A percentile compares a stretch with the other conserved stretches of the same genome.
These are phyloP conservation scores for Aquilaria malaccensis DNA, from an alignment of 345 rosid genomes.

Conservation along the genomic window DNA sequence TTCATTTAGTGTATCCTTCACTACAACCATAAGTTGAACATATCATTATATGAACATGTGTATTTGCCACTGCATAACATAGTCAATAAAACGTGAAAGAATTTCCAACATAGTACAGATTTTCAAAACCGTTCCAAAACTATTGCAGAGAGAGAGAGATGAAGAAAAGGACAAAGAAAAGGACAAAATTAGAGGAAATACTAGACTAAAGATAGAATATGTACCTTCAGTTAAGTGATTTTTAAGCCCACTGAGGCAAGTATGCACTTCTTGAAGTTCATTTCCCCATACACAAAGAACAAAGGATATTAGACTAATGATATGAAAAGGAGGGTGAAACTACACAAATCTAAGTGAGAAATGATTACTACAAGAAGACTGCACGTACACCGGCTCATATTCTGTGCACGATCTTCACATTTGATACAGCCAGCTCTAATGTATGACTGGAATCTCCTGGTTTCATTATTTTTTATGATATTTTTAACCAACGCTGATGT, in stretches of 20 bases:
- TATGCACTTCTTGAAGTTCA: slow-evolving; percentile 37
- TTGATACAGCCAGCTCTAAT: slow-evolving; percentile 48
- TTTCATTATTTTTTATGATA: slow-evolving; percentile 52
- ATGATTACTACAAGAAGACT: slow-evolving; percentile 1
- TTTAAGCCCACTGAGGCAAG: slow-evolving; percentile 42
- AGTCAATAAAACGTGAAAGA: not conserved
- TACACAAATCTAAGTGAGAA: not conserved
- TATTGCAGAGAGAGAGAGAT: too few relatives aligned
- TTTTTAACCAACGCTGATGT: slow-evolving; percentile 43
- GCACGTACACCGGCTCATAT: slow-evolving; percentile 54
- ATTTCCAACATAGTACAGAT: too few relatives aligned
- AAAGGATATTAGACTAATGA: not conserved
- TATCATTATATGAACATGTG: not conserved
- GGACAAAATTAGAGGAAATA: not conserved
- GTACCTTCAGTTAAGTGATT: slow-evolving; percentile 55
- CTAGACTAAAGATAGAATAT: not conserved
- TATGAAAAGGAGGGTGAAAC: not conserved
- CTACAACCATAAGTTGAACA: slow-evolving; percentile 25
- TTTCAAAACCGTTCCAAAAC: not conserved
- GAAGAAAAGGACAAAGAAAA: not conserved
- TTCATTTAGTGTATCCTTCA: slow-evolving; percentile 43
- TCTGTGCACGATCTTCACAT: slow-evolving; percentile 33
- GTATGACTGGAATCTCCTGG: slow-evolving; percentile 51
- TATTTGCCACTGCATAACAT: not conserved
- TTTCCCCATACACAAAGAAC: slow-evolving; percentile 2